phyloP scores from a whole-genome alignment of 805 yeast species.

The Metschnikowia baotianmanensis region DNA sequence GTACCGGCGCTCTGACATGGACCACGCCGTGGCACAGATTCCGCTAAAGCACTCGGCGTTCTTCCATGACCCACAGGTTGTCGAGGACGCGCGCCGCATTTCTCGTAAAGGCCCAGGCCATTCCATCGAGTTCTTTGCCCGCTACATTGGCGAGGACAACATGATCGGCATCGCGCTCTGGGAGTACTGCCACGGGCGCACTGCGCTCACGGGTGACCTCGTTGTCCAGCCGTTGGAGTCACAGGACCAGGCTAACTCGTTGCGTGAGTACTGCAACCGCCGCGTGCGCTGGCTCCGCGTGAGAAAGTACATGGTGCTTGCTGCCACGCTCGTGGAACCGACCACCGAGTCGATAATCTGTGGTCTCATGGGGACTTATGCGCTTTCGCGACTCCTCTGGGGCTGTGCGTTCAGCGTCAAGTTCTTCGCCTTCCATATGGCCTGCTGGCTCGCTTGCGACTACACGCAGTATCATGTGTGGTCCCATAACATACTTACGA shows the following conservation, averaged over 20 bases:
- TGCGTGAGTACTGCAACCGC: slow-evolving; percentile 60
- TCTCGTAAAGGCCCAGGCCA: slow-evolving; percentile 36
- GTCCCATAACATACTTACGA: slow-evolving; percentile 23
- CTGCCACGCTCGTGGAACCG: slow-evolving; percentile 84
- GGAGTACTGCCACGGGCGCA: slow-evolving; percentile 62
- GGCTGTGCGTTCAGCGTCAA: slow-evolving; percentile 28
- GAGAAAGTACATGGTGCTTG: slow-evolving; percentile 80
- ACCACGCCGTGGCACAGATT: slow-evolving; percentile 50
- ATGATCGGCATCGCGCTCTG: slow-evolving; percentile 87
- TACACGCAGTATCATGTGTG: slow-evolving; percentile 54
- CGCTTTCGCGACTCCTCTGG: slow-evolving; percentile 44
- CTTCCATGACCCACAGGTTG: slow-evolving; percentile 30
- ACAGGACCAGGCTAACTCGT: slow-evolving; percentile 32
- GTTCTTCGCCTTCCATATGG: slow-evolving; percentile 52
- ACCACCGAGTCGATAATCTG: slow-evolving; percentile 74
- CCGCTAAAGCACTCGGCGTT: slow-evolving; percentile 26
- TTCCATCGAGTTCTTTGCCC: slow-evolving; percentile 69
- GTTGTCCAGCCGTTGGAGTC: slow-evolving; percentile 68
- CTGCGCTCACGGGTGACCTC: slow-evolving; percentile 75
- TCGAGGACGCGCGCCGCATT: slow-evolving; percentile 28
- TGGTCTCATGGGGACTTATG: slow-evolving; percentile 65
- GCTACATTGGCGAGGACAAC: slow-evolving; percentile 88
- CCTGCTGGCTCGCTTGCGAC: slow-evolving; percentile 65
- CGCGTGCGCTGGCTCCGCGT: slow-evolving; percentile 85
- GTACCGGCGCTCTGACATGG: slow-evolving; percentile 66